Evolutionary conservation across 345 rosid genomes (phyloP), one percentile per base, ranked within the genome.

Genomic region (Diplotaxis tenuifolia): DNA sequence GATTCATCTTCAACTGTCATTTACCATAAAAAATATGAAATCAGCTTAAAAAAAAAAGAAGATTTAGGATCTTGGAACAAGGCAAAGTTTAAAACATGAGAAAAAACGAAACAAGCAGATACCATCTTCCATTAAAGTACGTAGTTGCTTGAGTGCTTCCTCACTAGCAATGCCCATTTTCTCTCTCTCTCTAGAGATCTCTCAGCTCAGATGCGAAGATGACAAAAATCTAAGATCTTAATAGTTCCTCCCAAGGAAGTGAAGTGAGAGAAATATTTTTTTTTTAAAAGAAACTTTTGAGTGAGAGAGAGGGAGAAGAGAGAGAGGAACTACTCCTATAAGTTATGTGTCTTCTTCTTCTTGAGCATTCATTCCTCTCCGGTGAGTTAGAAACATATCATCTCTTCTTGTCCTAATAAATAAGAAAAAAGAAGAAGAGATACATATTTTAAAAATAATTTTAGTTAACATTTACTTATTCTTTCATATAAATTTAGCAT

Each of bases 121-220:
- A 94, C 99, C 89, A 61, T 85, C 81, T 77, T 85, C 90, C 86
- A 92, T 85, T 59, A 87, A 79, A 57, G 86, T 65, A 79, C 83
- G 88, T 25, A 91, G 83, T 72, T 88, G 90, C 85, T 83, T 83
- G 82, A 88, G 72, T 19, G 86, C 89, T 70, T 89, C 96, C 58
- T 88, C 88, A 81, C 83, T 72, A 68, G 80, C 79, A 64, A 62
- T 68, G 64, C 83, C 86, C 93, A 88, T 86, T 53, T 47, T 72
- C 61, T 28, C 31, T 34, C 40, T 34, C 49, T 42, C 49, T 42
- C 49, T 42, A 42, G 49, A 74, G 68, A 70, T 61, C 57, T 74
- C 75, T 74, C 28, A 79, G 76, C 82, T 70, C 53, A 47, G 53
- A 47, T 47, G 53, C 16, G 9, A 15, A 15, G 20, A 6, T 15